Base-by-base conservation (phyloP, 192 early-diverging fungal genomes). In the Ambispora gerdemannii region DNA sequence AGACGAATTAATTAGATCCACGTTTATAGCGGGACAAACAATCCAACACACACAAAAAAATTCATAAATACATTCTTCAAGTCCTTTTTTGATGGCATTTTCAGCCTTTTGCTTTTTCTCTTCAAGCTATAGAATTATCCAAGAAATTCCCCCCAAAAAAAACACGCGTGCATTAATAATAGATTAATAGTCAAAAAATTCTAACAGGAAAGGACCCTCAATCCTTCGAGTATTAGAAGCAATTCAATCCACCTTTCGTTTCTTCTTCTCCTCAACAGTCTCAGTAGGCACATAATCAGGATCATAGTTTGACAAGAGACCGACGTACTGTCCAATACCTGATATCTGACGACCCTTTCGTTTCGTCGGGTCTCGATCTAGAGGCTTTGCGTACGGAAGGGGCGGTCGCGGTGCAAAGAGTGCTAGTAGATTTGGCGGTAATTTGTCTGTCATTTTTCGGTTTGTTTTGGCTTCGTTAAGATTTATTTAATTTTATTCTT, bases 361-460 rank as follows among this genome's bases (percentile, higher is more conserved):
- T 35, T 86, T 76, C n/a, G 72, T 81, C 2, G 85, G 85, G 53
- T 86, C 85, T 49, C 78, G 72, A 75, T 93, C 92, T 55, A 91
- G 66, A 27, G 93, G 90, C 31, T 83, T 72, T 10, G 82, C 59
- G 73, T 84, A 82, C 20, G 76, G 76, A n/a, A 93, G 80, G 10
- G 89, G 88, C 27, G 93, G 93, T 43, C 93, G 83, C 25, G 93
- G 91, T 20, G 88, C 86, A 80, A 95, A 95, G 20, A 93, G 87
- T 52, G 84, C 81, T 6, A 93, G 74, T 28, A 95, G 80, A 58
- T 92, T 84, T 2, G 90, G 88, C 50, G 90, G 86, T 51, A 89
- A 68, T 56, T 68, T 68, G 32, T 68, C 67, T 13, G 67, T 68
- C 67, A 68, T 68, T n/a, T n/a, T n/a, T n/a, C n/a, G n/a, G n/a